phyloP scores from a whole-genome alignment of 352 stramenopile genomes.

The Salisapilia sapeloensis region DNA sequence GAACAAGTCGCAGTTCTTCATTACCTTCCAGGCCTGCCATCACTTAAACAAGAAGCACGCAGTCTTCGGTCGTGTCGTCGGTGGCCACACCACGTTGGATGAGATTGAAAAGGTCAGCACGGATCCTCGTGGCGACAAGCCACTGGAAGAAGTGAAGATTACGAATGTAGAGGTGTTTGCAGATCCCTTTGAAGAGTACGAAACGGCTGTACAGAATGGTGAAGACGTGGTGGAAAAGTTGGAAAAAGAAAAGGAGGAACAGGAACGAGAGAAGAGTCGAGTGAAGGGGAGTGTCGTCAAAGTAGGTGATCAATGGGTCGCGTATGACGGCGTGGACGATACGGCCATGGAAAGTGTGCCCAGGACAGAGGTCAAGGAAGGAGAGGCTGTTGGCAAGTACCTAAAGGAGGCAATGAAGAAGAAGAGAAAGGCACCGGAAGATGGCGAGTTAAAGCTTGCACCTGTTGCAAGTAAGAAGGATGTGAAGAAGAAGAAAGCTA shows the following conservation, averaged over 20 bases:
- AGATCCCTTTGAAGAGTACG: constrained; percentile 83
- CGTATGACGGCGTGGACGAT: constrained; percentile 53
- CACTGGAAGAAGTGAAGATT: constrained; percentile 73
- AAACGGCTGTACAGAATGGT: constrained; percentile 33
- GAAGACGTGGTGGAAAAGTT: constrained; percentile 36
- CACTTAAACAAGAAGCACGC: constrained; percentile 98
- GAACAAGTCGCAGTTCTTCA: constrained; percentile 98
- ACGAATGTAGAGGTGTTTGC: constrained; percentile 57
- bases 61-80: constrained; percentile 92
- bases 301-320: constrained; percentile 59
- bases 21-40: constrained; percentile 91
- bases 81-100: constrained; percentile 77
- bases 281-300: constrained; percentile 66
- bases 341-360: constrained; percentile 28
- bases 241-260: constrained; percentile 25
- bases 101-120: constrained; percentile 64
- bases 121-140: constrained; percentile 50
- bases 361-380: constrained; percentile 16
- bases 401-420: constrained; percentile 13
- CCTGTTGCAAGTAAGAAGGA: constrained; percentile 66
- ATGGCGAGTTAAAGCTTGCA: constrained; percentile 10
- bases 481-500: constrained; percentile 13
- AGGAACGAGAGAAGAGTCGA: constrained; percentile 19
- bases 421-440: constrained; percentile 9
- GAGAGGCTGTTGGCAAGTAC: constrained; percentile 57